Percentiles rank a stretch among this genome's conserved stretches.
These are phyloP conservation scores for Naganishia sp. DNA, from an alignment of 1,284 basidiomycete species.

Conservation along the genomic window DNA sequence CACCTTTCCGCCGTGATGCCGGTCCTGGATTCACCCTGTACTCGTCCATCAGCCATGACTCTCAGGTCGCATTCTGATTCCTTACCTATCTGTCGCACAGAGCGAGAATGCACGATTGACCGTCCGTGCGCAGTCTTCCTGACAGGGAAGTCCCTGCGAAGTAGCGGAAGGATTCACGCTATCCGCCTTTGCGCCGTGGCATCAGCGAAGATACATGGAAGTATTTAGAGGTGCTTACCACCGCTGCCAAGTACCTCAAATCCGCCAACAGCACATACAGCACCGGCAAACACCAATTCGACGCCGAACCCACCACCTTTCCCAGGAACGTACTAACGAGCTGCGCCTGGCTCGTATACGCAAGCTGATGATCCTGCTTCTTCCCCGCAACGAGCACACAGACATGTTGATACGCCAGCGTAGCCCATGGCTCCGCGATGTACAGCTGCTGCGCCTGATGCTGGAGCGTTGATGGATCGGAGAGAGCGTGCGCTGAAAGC, in stretches of 20 bases:
- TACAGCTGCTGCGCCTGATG: constrained; percentile 2
- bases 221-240: constrained; percentile 8
- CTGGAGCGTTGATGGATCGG: constrained; percentile 14
- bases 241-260: constrained; percentile 69
- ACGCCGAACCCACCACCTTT: constrained; percentile 68
- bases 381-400: not conserved
- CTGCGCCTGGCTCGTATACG: constrained; percentile 18
- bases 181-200: constrained; percentile 4
- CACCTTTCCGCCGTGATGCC: constrained; percentile 86
- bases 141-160: constrained; percentile 63
- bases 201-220: not conserved
- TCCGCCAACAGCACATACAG: constrained; percentile 77
- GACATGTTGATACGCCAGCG: constrained; percentile 8
- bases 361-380: constrained; percentile 6
- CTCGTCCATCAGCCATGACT: not conserved
- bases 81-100: constrained; percentile 84
- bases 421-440: constrained; percentile 8
- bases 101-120: constrained; percentile 90
- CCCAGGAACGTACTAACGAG: constrained; percentile 66
- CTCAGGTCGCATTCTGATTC: not conserved
- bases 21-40: constrained; percentile 64
- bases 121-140: constrained; percentile 87
- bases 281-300: constrained; percentile 77
- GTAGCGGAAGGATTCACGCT: constrained; percentile 49
- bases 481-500: constrained; percentile 8